Percentiles rank a stretch among this genome's conserved stretches.
Conservation (phyloP, 345 rosid genomes). For the Punica granatum region DNA sequence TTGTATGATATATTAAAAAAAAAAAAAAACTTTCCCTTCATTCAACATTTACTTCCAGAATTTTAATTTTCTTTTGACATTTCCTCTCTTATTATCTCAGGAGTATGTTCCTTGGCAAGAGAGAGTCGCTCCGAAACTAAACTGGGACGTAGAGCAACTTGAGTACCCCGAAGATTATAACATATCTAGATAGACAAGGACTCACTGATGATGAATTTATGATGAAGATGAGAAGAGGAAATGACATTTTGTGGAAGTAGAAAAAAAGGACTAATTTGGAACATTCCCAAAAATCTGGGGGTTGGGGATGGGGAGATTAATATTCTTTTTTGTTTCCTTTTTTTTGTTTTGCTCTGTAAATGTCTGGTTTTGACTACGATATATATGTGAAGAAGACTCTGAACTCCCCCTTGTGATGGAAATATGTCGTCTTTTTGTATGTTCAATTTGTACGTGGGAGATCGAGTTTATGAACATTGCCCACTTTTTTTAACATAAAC, state of each 20-base stretch:
- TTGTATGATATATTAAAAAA: too few species aligned
- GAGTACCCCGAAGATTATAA: constrained; percentile 48
- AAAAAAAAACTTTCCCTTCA: too few species aligned
- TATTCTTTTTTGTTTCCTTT: neutral
- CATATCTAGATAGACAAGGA: constrained; percentile 34
- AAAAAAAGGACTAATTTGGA: constrained; percentile 7
- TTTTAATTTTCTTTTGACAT: neutral
- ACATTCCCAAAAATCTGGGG: neutral
- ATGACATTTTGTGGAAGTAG: constrained; percentile 6
- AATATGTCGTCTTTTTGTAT: neutral
- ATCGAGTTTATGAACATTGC: neutral
- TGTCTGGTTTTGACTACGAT: constrained; percentile 4
- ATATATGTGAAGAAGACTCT: neutral
- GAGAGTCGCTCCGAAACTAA: constrained; percentile 67
- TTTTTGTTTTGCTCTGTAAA: constrained; percentile 6
- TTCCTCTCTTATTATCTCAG: constrained; percentile 23
- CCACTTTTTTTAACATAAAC: neutral
- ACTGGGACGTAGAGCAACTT: constrained; percentile 84
- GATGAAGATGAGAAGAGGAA: neutral
- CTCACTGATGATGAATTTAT: neutral
- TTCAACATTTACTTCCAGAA: neutral
- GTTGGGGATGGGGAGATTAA: neutral
- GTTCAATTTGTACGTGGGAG: neutral
- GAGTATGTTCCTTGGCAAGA: constrained; percentile 89
- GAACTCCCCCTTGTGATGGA: neutral